phyloP scores from a whole-genome alignment of 2,329 filamentous ascomycete species.

The Colletotrichum shisoi region DNA sequence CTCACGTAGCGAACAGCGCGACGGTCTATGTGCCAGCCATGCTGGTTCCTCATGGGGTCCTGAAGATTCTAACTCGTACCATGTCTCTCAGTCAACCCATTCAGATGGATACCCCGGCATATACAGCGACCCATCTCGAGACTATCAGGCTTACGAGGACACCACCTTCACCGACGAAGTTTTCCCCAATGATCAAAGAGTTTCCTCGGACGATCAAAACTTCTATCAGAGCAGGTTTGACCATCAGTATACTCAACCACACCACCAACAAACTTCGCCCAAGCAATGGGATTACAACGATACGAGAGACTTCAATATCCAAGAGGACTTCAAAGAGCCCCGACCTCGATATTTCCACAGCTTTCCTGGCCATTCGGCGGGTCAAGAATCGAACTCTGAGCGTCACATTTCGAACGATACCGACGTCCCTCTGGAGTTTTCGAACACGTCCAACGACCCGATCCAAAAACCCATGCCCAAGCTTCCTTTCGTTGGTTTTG shows the following conservation, averaged over 20 bases:
- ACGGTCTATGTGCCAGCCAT: not conserved
- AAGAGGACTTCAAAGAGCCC: not conserved
- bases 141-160: not conserved
- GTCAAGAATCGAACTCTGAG: not conserved
- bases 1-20: not conserved
- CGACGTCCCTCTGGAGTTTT: slow-evolving; percentile 2
- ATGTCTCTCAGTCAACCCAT: not conserved
- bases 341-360: not conserved
- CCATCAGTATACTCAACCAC: not conserved
- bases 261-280: not conserved
- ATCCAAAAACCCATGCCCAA: slow-evolving; percentile 11
- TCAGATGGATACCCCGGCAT: not conserved
- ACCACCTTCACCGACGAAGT: not conserved
- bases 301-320: not conserved
- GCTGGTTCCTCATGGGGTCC: not conserved
- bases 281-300: not conserved
- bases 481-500: slow-evolving; percentile 24
- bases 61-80: not conserved
- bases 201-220: not conserved
- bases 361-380: not conserved
- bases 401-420: not conserved
- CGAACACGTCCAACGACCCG: not conserved
- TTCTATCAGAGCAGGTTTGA: not conserved
- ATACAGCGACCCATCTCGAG: not conserved
- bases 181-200: not conserved